phyloP scores from a whole-genome alignment of 345 rosid genomes.

The Salix exigua region DNA sequence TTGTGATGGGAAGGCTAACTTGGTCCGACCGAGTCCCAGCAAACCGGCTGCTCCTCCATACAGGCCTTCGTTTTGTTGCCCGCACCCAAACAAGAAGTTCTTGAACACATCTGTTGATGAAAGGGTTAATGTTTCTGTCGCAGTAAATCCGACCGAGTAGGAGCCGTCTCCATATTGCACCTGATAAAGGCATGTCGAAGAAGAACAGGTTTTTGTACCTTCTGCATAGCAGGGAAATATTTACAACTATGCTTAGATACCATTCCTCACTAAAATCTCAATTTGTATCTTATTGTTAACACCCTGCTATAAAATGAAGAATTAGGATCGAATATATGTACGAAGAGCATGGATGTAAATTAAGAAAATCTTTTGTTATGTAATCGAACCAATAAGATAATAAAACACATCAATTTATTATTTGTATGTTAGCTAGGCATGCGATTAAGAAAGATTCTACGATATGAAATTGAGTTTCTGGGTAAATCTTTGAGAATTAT shows the following conservation, averaged over 20 bases:
- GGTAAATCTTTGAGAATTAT: too few relatives aligned
- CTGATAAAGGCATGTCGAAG: slow-evolving; percentile 17
- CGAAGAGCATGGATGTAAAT: too few relatives aligned
- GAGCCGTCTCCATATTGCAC: slow-evolving; percentile 19
- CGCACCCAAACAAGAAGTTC: slow-evolving; percentile 31
- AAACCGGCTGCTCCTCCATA: slow-evolving; percentile 7
- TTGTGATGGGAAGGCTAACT: slow-evolving; percentile 20
- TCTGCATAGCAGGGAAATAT: neutral
- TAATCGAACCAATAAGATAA: too few relatives aligned
- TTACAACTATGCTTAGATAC: neutral
- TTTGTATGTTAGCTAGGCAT: too few relatives aligned
- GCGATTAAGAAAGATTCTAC: too few relatives aligned
- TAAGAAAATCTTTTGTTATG: too few relatives aligned
- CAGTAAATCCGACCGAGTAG: slow-evolving; percentile 8
- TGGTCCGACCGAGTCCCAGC: slow-evolving; percentile 5
- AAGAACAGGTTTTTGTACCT: neutral
- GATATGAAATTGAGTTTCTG: too few relatives aligned
- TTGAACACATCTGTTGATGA: slow-evolving; percentile 1
- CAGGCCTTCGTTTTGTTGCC: slow-evolving; percentile 18
- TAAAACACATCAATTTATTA: too few relatives aligned
- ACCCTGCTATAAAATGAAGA: too few relatives aligned
- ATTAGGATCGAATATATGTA: too few relatives aligned
- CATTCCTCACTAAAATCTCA: neutral
- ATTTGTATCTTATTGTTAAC: too few relatives aligned
- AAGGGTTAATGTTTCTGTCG: slow-evolving; percentile 6